Evolutionary conservation across 257 asterid species (phyloP), one percentile per base, ranked within the genome.

Genomic region (Przewalskia tangutica): DNA sequence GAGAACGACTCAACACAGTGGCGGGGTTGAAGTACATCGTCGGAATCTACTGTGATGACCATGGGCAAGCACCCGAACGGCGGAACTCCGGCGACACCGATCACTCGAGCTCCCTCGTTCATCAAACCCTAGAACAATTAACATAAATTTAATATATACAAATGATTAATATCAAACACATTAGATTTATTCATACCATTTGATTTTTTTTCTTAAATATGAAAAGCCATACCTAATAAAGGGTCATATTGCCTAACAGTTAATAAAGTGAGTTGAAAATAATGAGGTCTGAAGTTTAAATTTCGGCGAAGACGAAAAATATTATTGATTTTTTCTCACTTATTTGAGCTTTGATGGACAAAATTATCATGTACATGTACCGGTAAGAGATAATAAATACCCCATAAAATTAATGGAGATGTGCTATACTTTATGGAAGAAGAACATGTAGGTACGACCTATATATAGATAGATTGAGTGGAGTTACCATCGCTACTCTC

Each of bases 51-150:
- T 3, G 94, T 91, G 79, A 93, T 92, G 66, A 89, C 88, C 23
- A 77, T 68, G 54, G 98, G 98, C 84, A 93, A 68, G 82, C 98
- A 93, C 42, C 97, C 97, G 27, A 91, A 65, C n/a, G 98, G 98
- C 2, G 97, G 98, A 6, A 91, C 81, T 27, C 97, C 98, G 71
- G 77, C 91, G 0, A 92, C 0, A 0, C 62, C 92, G 4, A 93
- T 89, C 50, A 18, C 83, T 66, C 83, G 70, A 9, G 94, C 97
- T 55, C 97, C 98, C 78, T 87, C 77, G 4, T 88, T 86, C 64
- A 87, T 0, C 46, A 93, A 85, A 36, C 84, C 89, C 97, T 93
- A 81, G 60, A 27, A 8, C 11, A 68, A 17, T 46, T 9, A 20
- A 16, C 27, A 51, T 5, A 44, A 51, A 66, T 34, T 7, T 42